A percentile compares a stretch with the other conserved stretches of the same genome.
Conservation (phyloP, 1,139 yeast species). For the Scheffersomyces illinoinensis region DNA sequence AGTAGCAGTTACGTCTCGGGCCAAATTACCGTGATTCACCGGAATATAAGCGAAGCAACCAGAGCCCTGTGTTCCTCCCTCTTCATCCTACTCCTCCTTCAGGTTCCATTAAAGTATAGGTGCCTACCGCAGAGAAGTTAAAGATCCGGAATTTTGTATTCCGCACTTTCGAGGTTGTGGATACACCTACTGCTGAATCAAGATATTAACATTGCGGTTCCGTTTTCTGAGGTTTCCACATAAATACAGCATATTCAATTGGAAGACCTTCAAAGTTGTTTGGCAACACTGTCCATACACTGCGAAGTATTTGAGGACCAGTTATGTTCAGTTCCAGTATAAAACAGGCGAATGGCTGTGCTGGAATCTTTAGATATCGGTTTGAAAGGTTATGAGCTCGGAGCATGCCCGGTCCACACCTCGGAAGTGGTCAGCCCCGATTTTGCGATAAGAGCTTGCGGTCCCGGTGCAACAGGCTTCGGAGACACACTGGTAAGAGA, state of each 20-base stretch:
- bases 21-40: neutral
- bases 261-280: too few relatives aligned
- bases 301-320: neutral
- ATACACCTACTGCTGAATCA: neutral
- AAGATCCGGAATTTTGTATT: neutral
- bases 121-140: too few relatives aligned
- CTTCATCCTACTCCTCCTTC: neutral
- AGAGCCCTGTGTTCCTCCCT: neutral
- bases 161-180: neutral
- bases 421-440: neutral
- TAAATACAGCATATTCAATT: neutral
- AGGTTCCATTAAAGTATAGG: too few relatives aligned
- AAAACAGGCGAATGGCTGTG: neutral
- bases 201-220: neutral
- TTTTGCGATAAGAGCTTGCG: neutral
- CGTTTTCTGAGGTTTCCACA: neutral
- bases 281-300: neutral
- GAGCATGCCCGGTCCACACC: neutral
- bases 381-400: neutral
- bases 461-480: neutral
- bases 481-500: neutral
- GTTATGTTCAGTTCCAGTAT: neutral
- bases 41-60: neutral
- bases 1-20: too few relatives aligned
- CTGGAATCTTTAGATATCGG: neutral